Evolutionary conservation across 148 eudicot genomes (phyloP), one percentile per base, ranked within the genome.

Genomic region (Camellia granthamiana): DNA sequence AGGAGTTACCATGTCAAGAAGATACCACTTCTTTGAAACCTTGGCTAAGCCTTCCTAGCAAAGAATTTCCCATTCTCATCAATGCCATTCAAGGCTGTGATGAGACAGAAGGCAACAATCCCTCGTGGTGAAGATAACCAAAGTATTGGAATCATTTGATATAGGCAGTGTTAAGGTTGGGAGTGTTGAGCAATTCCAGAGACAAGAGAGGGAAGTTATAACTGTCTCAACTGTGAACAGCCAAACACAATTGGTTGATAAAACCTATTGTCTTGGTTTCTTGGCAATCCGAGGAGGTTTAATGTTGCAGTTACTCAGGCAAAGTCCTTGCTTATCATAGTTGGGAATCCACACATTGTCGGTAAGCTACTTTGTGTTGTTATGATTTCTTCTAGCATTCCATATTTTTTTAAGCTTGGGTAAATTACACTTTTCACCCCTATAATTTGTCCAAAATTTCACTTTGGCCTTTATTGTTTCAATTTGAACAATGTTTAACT

Each of bases 331-430:
- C 91, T 93, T 58, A 79, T 93, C 67, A 85, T 91, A 16, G 77
- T 92, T 69, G 98, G 96, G 79, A 93, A 93, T 77, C 98, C 98
- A 38, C 94, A 93, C 79, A 93, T 93, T n/a, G 83, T 93, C 8
- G 70, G 91, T 78, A 89, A 92, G 98, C 96, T 93, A 87, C 73
- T 63, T 7, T 56, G 11, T 19, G 69, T 0, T 63, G 58, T 62
- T 19, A 62, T 15, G 23, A 23, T 23, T 23, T 23, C 23, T 23
- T 23, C 23, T 23, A 23, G 23, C 23, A 23, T 23, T 23, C 23
- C 23, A 23, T 23, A 23, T 23, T 23, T 16, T 62, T 62, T 62
- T 62, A 16, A 16, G 7, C 23, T 23, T 38, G 10, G 56, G 41
- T 15, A 5, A 58, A 49, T 18, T 23, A 23, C 23, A 23, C 23